These are phyloP conservation scores for Calonectria naviculata DNA, from an alignment of 2,329 filamentous ascomycete genomes.

Conservation along the genomic window DNA sequence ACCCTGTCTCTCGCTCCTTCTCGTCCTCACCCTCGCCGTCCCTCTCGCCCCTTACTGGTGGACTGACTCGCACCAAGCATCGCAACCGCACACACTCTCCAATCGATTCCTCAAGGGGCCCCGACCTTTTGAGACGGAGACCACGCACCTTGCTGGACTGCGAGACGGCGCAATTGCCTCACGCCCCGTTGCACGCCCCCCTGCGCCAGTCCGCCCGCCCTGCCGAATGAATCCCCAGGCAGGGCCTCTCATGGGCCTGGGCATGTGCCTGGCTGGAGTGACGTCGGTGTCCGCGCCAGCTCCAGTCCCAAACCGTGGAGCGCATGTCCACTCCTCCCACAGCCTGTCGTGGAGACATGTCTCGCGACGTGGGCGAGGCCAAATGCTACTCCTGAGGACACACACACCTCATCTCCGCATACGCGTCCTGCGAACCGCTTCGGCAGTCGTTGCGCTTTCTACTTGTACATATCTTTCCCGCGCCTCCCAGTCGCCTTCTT, in stretches of 20 bases:
- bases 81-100: background rate
- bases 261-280: slow-evolving; percentile 40
- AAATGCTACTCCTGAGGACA: slow-evolving; percentile 37
- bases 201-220: slow-evolving; percentile 15
- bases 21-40: background rate
- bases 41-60: background rate
- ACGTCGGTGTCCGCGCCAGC: slow-evolving; percentile 36
- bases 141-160: slow-evolving; percentile 1
- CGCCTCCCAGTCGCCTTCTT: slow-evolving; percentile 29
- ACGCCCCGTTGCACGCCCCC: slow-evolving; percentile 10
- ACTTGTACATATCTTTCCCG: slow-evolving; percentile 38
- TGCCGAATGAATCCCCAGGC: slow-evolving; percentile 47
- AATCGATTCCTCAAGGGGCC: background rate
- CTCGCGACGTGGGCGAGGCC: slow-evolving; percentile 34
- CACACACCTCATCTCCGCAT: slow-evolving; percentile 35
- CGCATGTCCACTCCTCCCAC: slow-evolving; percentile 25
- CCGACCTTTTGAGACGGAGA: background rate
- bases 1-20: background rate
- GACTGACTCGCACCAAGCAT: slow-evolving; percentile 8
- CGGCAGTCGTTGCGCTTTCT: slow-evolving; percentile 38
- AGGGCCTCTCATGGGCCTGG: slow-evolving; percentile 44
- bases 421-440: slow-evolving; percentile 35
- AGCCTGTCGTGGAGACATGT: slow-evolving; percentile 37
- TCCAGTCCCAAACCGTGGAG: slow-evolving; percentile 9
- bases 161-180: slow-evolving; percentile 11